Evolutionary conservation across 345 rosid species (phyloP).

Genomic region (Lepidium africanum): DNA sequence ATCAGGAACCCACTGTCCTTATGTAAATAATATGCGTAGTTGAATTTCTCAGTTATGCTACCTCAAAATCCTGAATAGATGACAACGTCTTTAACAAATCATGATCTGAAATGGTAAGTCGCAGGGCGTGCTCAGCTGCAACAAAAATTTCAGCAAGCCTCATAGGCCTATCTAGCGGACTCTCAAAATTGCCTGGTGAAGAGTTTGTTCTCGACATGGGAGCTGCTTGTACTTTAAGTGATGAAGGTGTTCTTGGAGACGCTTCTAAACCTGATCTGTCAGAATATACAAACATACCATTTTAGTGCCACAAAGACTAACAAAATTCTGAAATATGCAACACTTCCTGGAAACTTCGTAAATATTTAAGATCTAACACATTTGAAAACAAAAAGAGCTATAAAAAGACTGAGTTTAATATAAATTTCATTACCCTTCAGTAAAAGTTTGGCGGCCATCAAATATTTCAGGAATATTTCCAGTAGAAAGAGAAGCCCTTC

Average conservation of each 20-base stretch:
- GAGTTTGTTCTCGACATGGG: slow-evolving; percentile 71
- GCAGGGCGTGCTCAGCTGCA: slow-evolving; percentile 86
- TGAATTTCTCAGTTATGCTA: slow-evolving; percentile 25
- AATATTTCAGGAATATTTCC: slow-evolving; percentile 72
- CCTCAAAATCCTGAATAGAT: slow-evolving; percentile 84
- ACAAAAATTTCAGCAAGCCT: slow-evolving; percentile 93
- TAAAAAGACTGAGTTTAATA: not conserved
- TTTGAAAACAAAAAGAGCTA: slow-evolving; percentile 4
- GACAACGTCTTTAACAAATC: slow-evolving; percentile 66
- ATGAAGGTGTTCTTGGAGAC: slow-evolving; percentile 38
- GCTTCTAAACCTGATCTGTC: slow-evolving; percentile 73
- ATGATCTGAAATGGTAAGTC: slow-evolving; percentile 62
- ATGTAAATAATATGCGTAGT: slow-evolving; percentile 2
- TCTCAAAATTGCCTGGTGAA: slow-evolving; percentile 75
- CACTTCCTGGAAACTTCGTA: not conserved
- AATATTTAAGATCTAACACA: not conserved
- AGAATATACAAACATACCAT: slow-evolving; percentile 22
- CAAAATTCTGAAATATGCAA: slow-evolving; percentile 7
- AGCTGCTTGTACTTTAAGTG: slow-evolving; percentile 36
- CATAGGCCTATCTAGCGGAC: slow-evolving; percentile 85
- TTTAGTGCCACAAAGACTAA: slow-evolving; percentile 22
- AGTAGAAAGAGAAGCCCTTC: slow-evolving; percentile 96
- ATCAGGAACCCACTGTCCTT: not conserved
- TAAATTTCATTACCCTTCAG: slow-evolving; percentile 61
- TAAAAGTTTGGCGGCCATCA: slow-evolving; percentile 45